Percentiles rank a stretch among this genome's conserved stretches.
Evolutionary conservation across 441 rosid species (phyloP).

Genomic region (Geranium incanum): DNA sequence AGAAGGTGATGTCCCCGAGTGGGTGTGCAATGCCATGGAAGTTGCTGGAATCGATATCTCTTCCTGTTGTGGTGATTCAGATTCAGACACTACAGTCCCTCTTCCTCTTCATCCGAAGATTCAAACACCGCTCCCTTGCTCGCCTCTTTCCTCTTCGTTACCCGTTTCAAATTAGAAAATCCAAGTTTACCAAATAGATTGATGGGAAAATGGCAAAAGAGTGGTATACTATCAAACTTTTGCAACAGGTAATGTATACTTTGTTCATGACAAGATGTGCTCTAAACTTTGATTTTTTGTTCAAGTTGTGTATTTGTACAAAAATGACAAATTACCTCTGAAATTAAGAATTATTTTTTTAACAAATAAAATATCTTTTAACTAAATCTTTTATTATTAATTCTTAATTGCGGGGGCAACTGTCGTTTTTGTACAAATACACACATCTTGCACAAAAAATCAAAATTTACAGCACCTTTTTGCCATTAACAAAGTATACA

Average conservation of each 20-base stretch:
- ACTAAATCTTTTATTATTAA: too few relatives aligned
- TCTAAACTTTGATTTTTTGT: too few relatives aligned
- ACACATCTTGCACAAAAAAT: too few relatives aligned
- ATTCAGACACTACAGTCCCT: neutral
- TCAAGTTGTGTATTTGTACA: too few relatives aligned
- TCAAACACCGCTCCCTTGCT: neutral
- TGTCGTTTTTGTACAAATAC: too few relatives aligned
- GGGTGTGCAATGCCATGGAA: conserved; percentile 87
- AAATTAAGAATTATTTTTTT: too few relatives aligned
- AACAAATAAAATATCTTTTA: too few relatives aligned
- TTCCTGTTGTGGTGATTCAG: conserved; percentile 30
- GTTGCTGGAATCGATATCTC: conserved; percentile 66
- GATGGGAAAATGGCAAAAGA: neutral
- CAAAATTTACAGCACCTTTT: too few relatives aligned
- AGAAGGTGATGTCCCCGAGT: conserved; percentile 55
- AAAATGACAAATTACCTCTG: too few relatives aligned
- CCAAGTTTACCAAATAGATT: neutral
- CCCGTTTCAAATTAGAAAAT: neutral
- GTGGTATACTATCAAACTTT: neutral
- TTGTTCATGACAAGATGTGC: too few relatives aligned
- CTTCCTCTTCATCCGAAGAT: conserved; percentile 7
- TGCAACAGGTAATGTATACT: neutral
- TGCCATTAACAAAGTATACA: too few relatives aligned
- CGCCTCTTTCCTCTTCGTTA: neutral
- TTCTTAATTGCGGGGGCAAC: too few relatives aligned